These are phyloP conservation scores for Thinopyrum elongatum DNA, from an alignment of 176 grass and related monocot species.

Conservation along the genomic window DNA sequence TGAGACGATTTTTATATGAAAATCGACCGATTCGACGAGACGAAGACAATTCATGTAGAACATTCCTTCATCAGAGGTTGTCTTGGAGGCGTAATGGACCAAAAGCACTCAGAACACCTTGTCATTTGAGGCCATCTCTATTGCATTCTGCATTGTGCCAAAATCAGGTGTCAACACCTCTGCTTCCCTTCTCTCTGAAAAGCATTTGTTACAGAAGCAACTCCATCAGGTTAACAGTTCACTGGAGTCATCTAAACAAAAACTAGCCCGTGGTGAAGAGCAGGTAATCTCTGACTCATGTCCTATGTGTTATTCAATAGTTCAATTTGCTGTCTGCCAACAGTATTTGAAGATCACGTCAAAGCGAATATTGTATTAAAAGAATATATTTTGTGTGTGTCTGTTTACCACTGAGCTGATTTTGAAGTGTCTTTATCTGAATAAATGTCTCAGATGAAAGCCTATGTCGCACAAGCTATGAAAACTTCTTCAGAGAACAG, in stretches of 20 bases:
- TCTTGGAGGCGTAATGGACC: no score
- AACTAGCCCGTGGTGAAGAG: slow-evolving; percentile 69
- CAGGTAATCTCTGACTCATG: slow-evolving; percentile 52
- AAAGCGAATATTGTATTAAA: not conserved
- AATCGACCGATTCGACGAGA: no score
- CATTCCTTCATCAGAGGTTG: no score
- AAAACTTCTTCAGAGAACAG: no score
- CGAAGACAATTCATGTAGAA: no score
- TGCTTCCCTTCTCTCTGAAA: slow-evolving; percentile 82
- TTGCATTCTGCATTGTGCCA: no score
- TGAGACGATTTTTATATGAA: no score
- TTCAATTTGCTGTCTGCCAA: not conserved
- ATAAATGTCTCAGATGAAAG: no score
- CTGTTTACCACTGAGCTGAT: not conserved
- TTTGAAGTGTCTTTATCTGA: not conserved
- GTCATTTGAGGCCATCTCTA: no score
- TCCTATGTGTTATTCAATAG: slow-evolving; percentile 16
- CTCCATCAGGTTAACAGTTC: slow-evolving; percentile 72
- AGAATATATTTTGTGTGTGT: not conserved
- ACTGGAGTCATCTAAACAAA: slow-evolving; percentile 76
- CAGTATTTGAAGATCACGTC: not conserved
- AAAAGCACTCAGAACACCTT: no score
- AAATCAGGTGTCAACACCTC: no score
- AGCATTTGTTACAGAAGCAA: slow-evolving; percentile 80
- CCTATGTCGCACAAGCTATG: no score